Percentiles rank a stretch among this genome's conserved stretches.
Evolutionary conservation across 192 early-diverging fungal species (phyloP).

Genomic region (Coemansia sp.): DNA sequence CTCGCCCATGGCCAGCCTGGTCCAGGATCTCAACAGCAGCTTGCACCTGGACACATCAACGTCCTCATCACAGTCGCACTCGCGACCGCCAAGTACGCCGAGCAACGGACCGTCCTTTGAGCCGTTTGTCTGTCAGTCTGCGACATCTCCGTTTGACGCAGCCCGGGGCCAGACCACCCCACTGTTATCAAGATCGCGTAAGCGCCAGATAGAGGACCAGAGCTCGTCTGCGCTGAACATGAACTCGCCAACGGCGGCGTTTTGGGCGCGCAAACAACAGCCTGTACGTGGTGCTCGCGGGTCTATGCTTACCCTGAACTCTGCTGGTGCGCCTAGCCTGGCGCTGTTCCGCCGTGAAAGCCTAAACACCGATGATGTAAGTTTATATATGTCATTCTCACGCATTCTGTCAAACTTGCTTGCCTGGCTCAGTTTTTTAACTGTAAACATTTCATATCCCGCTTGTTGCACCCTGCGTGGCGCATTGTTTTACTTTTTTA

Average conservation of each 20-base stretch:
- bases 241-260: slow-evolving; percentile 25
- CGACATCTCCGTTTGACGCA: slow-evolving; percentile 12
- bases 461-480: slow-evolving; percentile 10
- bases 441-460: slow-evolving; percentile 15
- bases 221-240: slow-evolving; percentile 22
- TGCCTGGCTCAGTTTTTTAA: slow-evolving; percentile 8
- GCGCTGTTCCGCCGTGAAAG: slow-evolving; percentile 33
- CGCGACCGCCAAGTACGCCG: background rate
- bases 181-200: slow-evolving; percentile 29
- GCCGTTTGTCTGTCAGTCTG: slow-evolving; percentile 23
- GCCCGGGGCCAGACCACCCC: slow-evolving; percentile 23
- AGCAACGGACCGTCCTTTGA: slow-evolving; percentile 22
- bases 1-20: slow-evolving; percentile 41
- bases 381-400: slow-evolving; percentile 8
- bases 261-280: slow-evolving; percentile 29
- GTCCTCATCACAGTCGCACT: background rate
- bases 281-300: background rate
- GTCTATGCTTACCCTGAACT: slow-evolving; percentile 23
- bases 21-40: slow-evolving; percentile 42
- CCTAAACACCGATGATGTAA: slow-evolving; percentile 42
- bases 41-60: slow-evolving; percentile 29
- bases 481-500: slow-evolving; percentile 7
- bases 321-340: slow-evolving; percentile 10
- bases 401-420: background rate
- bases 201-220: slow-evolving; percentile 36